Base-by-base conservation (phyloP, 2,329 filamentous ascomycete genomes). In the Aspergillus vadensis region DNA sequence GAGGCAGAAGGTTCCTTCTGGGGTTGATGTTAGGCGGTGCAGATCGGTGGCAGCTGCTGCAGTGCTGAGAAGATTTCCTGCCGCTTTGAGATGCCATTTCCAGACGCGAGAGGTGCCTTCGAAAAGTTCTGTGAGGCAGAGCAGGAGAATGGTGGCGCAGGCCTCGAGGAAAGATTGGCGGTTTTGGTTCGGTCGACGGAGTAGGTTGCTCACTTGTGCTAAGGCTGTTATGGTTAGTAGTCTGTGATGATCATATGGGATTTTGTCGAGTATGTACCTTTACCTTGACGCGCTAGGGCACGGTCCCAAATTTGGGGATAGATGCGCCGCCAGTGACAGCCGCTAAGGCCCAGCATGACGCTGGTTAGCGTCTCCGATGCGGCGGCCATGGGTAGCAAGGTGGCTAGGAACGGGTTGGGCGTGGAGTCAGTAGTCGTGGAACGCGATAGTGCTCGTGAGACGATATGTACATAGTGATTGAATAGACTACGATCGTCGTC, bases 41-140 rank as follows among this genome's bases (percentile, higher is more conserved):
- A 69, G 68, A 44, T 70, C 71, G 8, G 75, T 62, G 0, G 76
- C 72, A 14, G 10, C 32, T 36, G 32, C 32, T 5, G 32, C 32
- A 36, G 32, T 36, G 3, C 72, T 67, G 7, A 80, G 63, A 4
- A 80, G 69, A 2, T 74, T 68, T 59, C 78, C 76, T n/a, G 77
- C 78, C 4, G 76, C 78, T 55, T 77, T 75, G 17, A 80, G 70
- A 58, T 80, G 78, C 56, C 78, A 72, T 66, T 79, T 77, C 78
- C 78, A 80, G 2, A 75, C 74, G 36, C 74, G 69, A 15, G 76
- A 79, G 2, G 76, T 74, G 41, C 78, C 77, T 57, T 80, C 78
- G 21, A 79, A 79, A 8, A 80, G 64, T 58, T 80, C 78, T 4
- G 78, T 78, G 69, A 80, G 75, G 58, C 77, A 80, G 0, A 80